Evolutionary conservation across 2,329 filamentous ascomycete species (phyloP), one percentile per base, ranked within the genome.

Genomic region (Alternaria tenuissima): DNA sequence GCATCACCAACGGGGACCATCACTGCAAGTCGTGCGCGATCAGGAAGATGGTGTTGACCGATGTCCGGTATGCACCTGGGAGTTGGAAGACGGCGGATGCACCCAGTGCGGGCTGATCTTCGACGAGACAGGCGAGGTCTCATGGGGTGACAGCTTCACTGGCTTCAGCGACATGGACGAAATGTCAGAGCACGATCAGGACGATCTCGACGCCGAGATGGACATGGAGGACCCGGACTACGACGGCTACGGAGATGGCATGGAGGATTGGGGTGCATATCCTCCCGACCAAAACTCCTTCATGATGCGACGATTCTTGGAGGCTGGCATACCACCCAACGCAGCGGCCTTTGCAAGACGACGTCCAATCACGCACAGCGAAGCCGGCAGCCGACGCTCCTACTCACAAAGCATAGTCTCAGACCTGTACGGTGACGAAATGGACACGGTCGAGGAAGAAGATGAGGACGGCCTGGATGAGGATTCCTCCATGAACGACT

Each of bases 31-130:
- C 12, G 79, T 88, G 36, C 78, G 82, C 47, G 88, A 90, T 65
- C 78, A 83, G 34, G 83, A 84, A 70, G 88, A 91, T 71, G 84
- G 85, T 34, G 84, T 90, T 18, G 79, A 85, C 55, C 83, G 88
- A 64, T 91, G 89, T 72, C 88, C 88, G 2, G 64, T 79, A 3
- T 91, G 89, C 75, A 77, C 82, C 8, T 86, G 85, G 83, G 89
- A 91, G 74, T 79, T 91, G 47, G 86, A 88, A 70, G 87, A 88
- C 43, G 86, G 86, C 57, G 66, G 75, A 68, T 91, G 89, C 67
- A 63, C 72, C 22, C 79, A 81, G 20, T 91, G 89, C 61, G 79
- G 79, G 7, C 63, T 81, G 58, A 83, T 85, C 51, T 86, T 84
- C 53, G 81, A 82, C 52, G 79, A 82, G 22, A 82, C 84, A 47